These are phyloP conservation scores for Galeopsis tetrahit DNA, from an alignment of 257 asterid genomes.

Conservation along the genomic window DNA sequence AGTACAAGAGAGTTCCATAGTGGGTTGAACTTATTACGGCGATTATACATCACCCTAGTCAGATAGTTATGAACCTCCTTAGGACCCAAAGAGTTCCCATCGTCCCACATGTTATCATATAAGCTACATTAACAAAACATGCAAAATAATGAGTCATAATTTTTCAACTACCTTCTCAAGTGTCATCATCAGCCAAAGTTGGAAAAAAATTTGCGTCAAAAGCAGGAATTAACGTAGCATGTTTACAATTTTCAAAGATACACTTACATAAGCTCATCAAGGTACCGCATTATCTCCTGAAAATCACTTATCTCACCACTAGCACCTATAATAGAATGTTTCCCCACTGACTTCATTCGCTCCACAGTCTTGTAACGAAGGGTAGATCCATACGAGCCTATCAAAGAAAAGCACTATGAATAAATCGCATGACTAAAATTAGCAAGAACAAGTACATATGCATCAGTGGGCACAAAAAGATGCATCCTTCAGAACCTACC, in stretches of 20 bases:
- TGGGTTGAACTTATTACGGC: slow-evolving; percentile 96
- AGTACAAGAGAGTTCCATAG: slow-evolving; percentile 93
- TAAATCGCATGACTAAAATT: slow-evolving; percentile 8
- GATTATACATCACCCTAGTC: slow-evolving; percentile 87
- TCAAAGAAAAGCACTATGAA: slow-evolving; percentile 25
- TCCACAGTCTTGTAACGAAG: slow-evolving; percentile 94
- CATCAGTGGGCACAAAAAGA: slow-evolving; percentile 14
- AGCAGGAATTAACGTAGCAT: background rate
- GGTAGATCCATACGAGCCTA: slow-evolving; percentile 97
- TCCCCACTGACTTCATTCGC: slow-evolving; percentile 88
- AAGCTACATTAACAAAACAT: slow-evolving; percentile 57
- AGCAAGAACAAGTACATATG: background rate
- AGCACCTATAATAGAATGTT: slow-evolving; percentile 94
- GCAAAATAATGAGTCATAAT: slow-evolving; percentile 29
- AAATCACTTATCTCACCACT: slow-evolving; percentile 98
- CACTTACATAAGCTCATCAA: slow-evolving; percentile 85
- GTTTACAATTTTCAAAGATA: slow-evolving; percentile 11
- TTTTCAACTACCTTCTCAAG: slow-evolving; percentile 15
- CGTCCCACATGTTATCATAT: slow-evolving; percentile 95
- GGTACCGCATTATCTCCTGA: slow-evolving; percentile 89
- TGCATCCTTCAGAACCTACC: slow-evolving; percentile 53
- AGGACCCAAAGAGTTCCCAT: slow-evolving; percentile 96
- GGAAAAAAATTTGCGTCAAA: background rate
- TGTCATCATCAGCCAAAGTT: slow-evolving; percentile 16
- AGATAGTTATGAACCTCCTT: slow-evolving; percentile 93